A percentile compares a stretch with the other conserved stretches of the same genome.
phyloP scores from a whole-genome alignment of 2,329 filamentous ascomycete species.

The Colletotrichum filicis region DNA sequence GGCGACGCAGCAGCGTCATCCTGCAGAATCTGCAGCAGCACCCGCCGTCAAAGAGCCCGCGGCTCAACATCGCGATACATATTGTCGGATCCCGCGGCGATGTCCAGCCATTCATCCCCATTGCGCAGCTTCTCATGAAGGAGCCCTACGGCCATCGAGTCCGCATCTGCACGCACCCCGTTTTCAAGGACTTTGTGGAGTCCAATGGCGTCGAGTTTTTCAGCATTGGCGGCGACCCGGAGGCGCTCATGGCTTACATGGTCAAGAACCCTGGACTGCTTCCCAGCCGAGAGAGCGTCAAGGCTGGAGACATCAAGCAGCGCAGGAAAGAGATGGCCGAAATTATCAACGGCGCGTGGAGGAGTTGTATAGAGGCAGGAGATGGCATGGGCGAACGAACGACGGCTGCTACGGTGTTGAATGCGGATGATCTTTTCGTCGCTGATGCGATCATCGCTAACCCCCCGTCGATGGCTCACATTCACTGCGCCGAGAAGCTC shows the following conservation, averaged over 20 bases:
- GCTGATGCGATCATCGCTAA: conserved; percentile 66
- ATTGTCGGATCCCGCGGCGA: conserved; percentile 45
- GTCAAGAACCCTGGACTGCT: conserved; percentile 52
- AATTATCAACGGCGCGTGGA: conserved; percentile 51
- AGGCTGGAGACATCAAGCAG: conserved; percentile 48
- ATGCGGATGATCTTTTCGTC: conserved; percentile 55
- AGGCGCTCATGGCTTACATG: conserved; percentile 57
- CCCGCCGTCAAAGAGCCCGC: conserved; percentile 33
- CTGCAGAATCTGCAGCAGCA: conserved; percentile 17
- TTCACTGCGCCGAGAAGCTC: conserved; percentile 62
- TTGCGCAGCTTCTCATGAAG: conserved; percentile 57
- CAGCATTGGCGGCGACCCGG: conserved; percentile 66
- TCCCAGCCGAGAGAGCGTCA: conserved; percentile 48
- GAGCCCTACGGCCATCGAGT: conserved; percentile 61
- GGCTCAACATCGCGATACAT: conserved; percentile 46
- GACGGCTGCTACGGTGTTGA: conserved; percentile 41
- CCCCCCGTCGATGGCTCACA: conserved; percentile 62
- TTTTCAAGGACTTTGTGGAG: conserved; percentile 64
- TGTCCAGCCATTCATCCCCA: conserved; percentile 66
- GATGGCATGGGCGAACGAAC: conserved; percentile 43
- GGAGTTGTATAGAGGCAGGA: conserved; percentile 50
- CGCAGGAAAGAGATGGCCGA: conserved; percentile 48
- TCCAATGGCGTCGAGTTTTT: conserved; percentile 67
- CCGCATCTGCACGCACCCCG: conserved; percentile 65
- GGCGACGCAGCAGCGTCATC: conserved; percentile 17